Evolutionary conservation across 2,329 filamentous ascomycete species (phyloP).

Genomic region (Juglanconis oblonga): DNA sequence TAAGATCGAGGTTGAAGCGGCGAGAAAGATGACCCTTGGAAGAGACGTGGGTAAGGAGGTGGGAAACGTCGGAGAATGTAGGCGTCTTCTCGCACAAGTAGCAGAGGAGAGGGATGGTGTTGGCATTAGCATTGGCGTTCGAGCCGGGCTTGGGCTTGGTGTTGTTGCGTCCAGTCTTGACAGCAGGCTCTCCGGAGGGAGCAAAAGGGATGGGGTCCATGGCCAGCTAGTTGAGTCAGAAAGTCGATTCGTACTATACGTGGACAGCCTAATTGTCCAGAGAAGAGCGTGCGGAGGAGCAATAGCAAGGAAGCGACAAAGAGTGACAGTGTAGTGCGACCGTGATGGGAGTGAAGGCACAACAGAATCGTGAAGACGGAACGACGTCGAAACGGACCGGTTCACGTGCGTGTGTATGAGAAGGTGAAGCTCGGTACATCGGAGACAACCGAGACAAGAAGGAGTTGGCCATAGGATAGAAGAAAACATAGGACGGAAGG

Average conservation of each 20-base stretch:
- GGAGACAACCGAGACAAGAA: background rate
- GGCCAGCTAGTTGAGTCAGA: constrained; percentile 6
- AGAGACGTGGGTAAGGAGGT: constrained; percentile 85
- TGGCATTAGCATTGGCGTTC: background rate
- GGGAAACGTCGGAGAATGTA: constrained; percentile 84
- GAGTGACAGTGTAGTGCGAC: constrained; percentile 24
- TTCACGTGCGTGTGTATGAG: background rate
- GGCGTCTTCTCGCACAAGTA: constrained; percentile 78
- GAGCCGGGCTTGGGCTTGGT: background rate
- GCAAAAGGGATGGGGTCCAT: constrained; percentile 4
- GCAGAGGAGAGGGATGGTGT: constrained; percentile 68
- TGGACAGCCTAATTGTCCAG: background rate
- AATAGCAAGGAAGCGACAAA: constrained; percentile 24
- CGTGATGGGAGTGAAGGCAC: constrained; percentile 28
- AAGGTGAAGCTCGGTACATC: constrained; percentile 1
- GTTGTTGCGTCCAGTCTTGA: background rate
- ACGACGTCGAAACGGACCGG: background rate
- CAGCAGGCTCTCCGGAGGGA: background rate
- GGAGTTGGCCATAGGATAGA: background rate
- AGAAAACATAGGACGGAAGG: background rate
- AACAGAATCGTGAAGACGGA: constrained; percentile 2
- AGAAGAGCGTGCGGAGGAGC: background rate
- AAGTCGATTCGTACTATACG: background rate
- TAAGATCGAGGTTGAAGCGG: constrained; percentile 66
- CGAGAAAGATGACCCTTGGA: constrained; percentile 90